These are phyloP conservation scores for Ceriops zippeliana DNA, from an alignment of 345 rosid genomes.

Conservation along the genomic window DNA sequence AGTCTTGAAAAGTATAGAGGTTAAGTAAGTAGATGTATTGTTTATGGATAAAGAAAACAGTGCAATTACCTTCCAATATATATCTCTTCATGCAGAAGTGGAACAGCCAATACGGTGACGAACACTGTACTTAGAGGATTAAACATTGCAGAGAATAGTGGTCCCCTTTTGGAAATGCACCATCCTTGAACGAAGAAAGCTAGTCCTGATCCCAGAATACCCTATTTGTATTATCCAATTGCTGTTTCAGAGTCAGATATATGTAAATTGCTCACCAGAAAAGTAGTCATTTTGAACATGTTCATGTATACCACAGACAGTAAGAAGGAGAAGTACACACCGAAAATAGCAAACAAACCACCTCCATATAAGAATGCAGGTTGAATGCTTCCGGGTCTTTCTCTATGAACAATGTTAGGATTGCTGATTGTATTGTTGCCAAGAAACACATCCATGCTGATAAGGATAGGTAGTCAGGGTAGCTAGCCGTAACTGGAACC, in stretches of 20 bases:
- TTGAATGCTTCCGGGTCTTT: conserved; percentile 46
- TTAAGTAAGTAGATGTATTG: not conserved
- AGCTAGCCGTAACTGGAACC: conserved; percentile 56
- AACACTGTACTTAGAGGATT: conserved; percentile 27
- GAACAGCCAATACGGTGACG: conserved; percentile 24
- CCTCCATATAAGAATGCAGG: conserved; percentile 46
- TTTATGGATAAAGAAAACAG: not conserved
- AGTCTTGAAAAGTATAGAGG: not conserved
- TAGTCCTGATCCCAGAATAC: conserved; percentile 47
- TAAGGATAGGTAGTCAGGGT: conserved; percentile 53
- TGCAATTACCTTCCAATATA: conserved; percentile 2
- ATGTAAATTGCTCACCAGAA: not conserved
- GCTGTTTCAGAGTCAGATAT: not conserved
- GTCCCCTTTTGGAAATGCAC: conserved; percentile 27
- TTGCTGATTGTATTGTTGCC: conserved; percentile 54
- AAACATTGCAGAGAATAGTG: conserved; percentile 17
- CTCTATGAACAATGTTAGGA: conserved; percentile 43
- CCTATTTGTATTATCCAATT: conserved; percentile 28
- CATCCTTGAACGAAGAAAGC: conserved; percentile 53
- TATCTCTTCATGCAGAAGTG: conserved; percentile 27
- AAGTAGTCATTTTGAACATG: not conserved
- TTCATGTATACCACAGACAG: not conserved
- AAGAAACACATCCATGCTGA: conserved; percentile 80
- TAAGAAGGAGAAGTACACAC: conserved; percentile 23
- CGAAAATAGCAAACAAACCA: conserved; percentile 35